phyloP scores from a whole-genome alignment of 768 basidiomycete species.

The Leccinum subtestaceum region DNA sequence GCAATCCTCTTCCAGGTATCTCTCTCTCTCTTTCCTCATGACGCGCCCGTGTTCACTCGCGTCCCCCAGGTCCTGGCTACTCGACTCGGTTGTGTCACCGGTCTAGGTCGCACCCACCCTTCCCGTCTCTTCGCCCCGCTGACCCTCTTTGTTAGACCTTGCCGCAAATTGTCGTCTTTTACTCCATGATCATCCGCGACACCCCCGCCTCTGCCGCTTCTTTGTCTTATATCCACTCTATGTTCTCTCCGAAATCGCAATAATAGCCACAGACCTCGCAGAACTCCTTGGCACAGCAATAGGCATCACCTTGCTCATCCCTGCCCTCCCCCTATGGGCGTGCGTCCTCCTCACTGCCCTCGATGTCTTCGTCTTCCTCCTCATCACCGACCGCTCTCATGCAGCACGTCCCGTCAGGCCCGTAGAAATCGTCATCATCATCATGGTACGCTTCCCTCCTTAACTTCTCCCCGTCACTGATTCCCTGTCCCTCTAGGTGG shows the following conservation, averaged over 20 bases:
- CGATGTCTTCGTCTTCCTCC: slow-evolving; percentile 49
- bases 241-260: slow-evolving; percentile 45
- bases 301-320: slow-evolving; percentile 52
- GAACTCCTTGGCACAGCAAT: slow-evolving; percentile 63
- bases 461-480: not conserved
- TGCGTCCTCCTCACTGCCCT: slow-evolving; percentile 47
- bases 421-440: slow-evolving; percentile 38
- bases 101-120: slow-evolving; percentile 16
- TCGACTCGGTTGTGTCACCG: slow-evolving; percentile 38
- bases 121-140: not conserved
- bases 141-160: slow-evolving; percentile 33
- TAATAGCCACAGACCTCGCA: slow-evolving; percentile 56
- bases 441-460: slow-evolving; percentile 25
- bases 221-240: slow-evolving; percentile 47
- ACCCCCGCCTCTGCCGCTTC: slow-evolving; percentile 38
- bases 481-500: slow-evolving; percentile 21
- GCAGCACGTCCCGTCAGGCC: slow-evolving; percentile 34
- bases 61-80: slow-evolving; percentile 35
- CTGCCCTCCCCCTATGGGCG: slow-evolving; percentile 46
- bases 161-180: slow-evolving; percentile 48
- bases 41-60: not conserved
- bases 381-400: slow-evolving; percentile 36
- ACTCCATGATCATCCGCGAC: slow-evolving; percentile 41
- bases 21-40: not conserved
- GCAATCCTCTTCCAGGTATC: slow-evolving; percentile 42